Evolutionary conservation across 2,329 filamentous ascomycete genomes (phyloP), one percentile per base, ranked within the genome.

Genomic region (Penicillium griseofulvum): DNA sequence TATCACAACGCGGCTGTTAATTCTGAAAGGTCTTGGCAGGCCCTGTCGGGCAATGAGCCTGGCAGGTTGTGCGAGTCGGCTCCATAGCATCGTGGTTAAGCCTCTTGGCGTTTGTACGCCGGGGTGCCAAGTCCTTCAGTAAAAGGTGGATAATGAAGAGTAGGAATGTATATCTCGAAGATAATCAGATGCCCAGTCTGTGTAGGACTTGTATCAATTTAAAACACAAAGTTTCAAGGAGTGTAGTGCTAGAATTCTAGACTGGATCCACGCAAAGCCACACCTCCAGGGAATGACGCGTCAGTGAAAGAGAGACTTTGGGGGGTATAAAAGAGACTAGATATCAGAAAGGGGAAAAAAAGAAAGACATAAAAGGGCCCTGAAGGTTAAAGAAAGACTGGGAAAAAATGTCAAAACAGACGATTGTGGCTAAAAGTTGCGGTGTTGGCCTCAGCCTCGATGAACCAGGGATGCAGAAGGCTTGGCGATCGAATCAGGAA

Each of bases 41-140:
- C 61, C 60, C 38, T 59, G 45, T 28, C 60, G 61, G 44, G 63
- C 54, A 54, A 57, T 56, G 41, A 55, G 55, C 36, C 62, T 53
- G 26, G 64, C 38, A 42, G 65, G 64, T 37, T 64, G 65, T 31
- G 55, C 58, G 54, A 68, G 55, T 51, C 66, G 63, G 46, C 61
- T 63, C 63, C 65, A 66, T 58, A 63, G 50, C 62, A 66, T 69
- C 47, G 53, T 64, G 58, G 36, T 37, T 53, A 12, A 22, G 26
- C 39, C 45, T 52, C 38, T 48, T 44, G 42, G 41, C 52, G n/a
- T 34, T 31, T 29, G 38, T 41, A 36, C 36, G 45, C 42, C 36
- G 29, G 22, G 29, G 14, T 33, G 38, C 33, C 42, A 53, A 48
- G 17, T 52, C 34, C 39, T 52, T 58, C 38, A 46, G 31, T 38